Evolutionary conservation across 495 filamentous ascomycete genomes (phyloP).

Genomic region (Penicillium daleae): DNA sequence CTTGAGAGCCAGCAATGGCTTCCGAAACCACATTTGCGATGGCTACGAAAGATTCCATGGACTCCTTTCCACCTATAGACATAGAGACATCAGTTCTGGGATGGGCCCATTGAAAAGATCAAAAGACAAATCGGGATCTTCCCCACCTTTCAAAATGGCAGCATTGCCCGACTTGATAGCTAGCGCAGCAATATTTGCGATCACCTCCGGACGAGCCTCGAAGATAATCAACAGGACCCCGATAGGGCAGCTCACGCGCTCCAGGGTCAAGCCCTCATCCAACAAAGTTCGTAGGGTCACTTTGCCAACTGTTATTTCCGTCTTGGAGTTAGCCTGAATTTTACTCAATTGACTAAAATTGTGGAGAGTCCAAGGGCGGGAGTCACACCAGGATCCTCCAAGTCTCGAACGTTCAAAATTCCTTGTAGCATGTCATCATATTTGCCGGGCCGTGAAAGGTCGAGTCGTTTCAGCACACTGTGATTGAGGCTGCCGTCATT

Average conservation of each 20-base stretch:
- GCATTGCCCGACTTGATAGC: constrained; percentile 98
- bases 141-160: constrained; percentile 85
- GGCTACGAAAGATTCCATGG: constrained; percentile 85
- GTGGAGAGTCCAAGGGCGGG: background rate
- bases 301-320: constrained; percentile 69
- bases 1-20: constrained; percentile 73
- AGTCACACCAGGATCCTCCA: constrained; percentile 83
- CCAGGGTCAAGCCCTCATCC: constrained; percentile 84
- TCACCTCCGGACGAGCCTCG: constrained; percentile 96
- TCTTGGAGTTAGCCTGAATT: constrained; percentile 10
- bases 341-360: background rate
- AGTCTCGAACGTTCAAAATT: constrained; percentile 82
- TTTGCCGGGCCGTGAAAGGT: constrained; percentile 83
- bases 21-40: constrained; percentile 85
- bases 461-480: constrained; percentile 88
- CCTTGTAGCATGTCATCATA: constrained; percentile 98
- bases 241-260: constrained; percentile 90
- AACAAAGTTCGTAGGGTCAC: constrained; percentile 80
- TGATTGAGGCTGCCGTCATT: constrained; percentile 74
- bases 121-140: background rate
- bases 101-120: no score
- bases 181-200: constrained; percentile 97
- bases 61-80: constrained; percentile 83
- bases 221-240: constrained; percentile 97
- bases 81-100: background rate